Base-by-base conservation (phyloP, 768 basidiomycete genomes). In the Cubamyces lactineus region DNA sequence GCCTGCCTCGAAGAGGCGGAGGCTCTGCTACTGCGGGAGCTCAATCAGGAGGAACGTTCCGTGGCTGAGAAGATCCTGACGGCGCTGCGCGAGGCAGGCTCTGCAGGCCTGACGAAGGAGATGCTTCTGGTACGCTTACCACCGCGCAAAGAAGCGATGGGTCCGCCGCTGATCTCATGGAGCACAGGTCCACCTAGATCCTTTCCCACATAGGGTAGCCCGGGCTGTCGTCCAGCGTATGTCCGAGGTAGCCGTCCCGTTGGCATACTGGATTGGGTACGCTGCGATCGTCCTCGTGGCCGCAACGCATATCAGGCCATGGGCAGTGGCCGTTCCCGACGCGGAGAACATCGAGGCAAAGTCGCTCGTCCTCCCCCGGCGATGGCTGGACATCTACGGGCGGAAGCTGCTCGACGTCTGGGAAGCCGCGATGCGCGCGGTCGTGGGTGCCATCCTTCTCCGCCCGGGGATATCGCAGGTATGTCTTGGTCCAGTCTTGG, bases 361-460 rank as follows among this genome's bases (percentile, higher is more conserved):
- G 42, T 75, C 71, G 48, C 75, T 82, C 65, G 64, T 86, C 16
- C 80, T 86, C 55, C 91, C 92, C 43, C 80, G 91, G 38, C 84
- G 91, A 17, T 93, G 91, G 92, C 74, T 91, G 42, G 88, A 91
- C 70, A 82, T 91, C 57, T 76, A 77, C n/a, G 92, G 92, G 3
- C 67, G 67, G 16, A 85, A 78, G 67, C 75, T 92, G 39, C 71
- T 74, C 11, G 85, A 86, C 59, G 80, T 82, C 40, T 94, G 92
- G 92, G 80, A 84, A 57, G 83, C 88, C n/a, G 91, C 86, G 8
- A 69, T 88, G 47, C 80, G 84, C 65, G 87, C 90, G 7, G 84
- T 92, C 46, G 80, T 87, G 55, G 84, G 89, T 8, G 73, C 85
- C 24, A 71, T 93, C 41, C 73, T 89, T 42, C 85, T 89, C 62